phyloP scores from a whole-genome alignment of 768 basidiomycete genomes.

The Phanerochaete sordida region DNA sequence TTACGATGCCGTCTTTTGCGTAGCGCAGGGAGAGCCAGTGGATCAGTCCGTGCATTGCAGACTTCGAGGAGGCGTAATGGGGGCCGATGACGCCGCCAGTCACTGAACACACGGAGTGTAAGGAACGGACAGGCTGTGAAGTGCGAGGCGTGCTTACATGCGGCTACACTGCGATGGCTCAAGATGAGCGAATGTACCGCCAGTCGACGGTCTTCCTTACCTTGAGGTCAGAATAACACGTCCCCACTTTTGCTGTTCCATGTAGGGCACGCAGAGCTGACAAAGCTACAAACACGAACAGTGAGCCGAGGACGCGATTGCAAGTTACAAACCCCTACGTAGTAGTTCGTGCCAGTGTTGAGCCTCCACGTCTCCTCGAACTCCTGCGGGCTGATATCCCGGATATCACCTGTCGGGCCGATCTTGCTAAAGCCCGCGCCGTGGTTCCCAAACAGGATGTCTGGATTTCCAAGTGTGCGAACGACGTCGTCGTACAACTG shows the following conservation, averaged over 20 bases:
- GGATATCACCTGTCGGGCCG: slow-evolving; percentile 44
- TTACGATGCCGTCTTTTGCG: slow-evolving; percentile 47
- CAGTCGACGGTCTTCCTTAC: slow-evolving; percentile 20
- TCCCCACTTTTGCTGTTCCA: slow-evolving; percentile 46
- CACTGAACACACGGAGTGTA: too few species aligned
- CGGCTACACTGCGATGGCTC: slow-evolving; percentile 37
- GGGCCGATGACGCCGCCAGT: slow-evolving; percentile 54
- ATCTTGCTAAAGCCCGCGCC: slow-evolving; percentile 39
- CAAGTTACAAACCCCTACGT: slow-evolving; percentile 32
- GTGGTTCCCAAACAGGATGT: slow-evolving; percentile 51
- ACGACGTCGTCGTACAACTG: slow-evolving; percentile 41
- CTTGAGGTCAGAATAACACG: slow-evolving; percentile 52
- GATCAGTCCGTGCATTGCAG: slow-evolving; percentile 49
- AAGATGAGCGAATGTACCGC: neutral
- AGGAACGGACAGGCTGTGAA: too few species aligned
- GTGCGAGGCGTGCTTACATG: too few species aligned
- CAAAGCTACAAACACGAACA: slow-evolving; percentile 35
- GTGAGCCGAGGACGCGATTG: neutral
- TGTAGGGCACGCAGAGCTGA: slow-evolving; percentile 47
- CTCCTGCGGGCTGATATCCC: slow-evolving; percentile 38
- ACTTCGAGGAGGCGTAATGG: slow-evolving; percentile 55
- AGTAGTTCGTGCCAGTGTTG: slow-evolving; percentile 43
- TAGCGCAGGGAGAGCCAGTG: slow-evolving; percentile 53
- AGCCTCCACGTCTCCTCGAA: slow-evolving; percentile 45
- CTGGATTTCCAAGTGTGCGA: slow-evolving; percentile 40